Evolutionary conservation across 1,139 yeast species (phyloP).

Genomic region (Martiniozyma asiatica): DNA sequence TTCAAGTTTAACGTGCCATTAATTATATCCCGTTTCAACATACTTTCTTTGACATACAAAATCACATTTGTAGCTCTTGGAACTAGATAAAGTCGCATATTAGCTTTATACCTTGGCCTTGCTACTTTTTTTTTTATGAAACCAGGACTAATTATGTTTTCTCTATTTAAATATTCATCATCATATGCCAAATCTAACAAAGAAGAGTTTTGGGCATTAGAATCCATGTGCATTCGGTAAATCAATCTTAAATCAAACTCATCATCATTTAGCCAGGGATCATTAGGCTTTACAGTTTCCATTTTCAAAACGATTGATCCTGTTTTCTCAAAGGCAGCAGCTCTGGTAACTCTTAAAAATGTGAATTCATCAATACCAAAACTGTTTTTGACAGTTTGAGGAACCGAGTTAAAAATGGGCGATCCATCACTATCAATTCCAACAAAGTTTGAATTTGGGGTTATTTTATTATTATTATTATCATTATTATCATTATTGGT

Average conservation of each 20-base stretch:
- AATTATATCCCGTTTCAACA: slow-evolving; percentile 39
- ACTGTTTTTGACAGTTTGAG: slow-evolving; percentile 33
- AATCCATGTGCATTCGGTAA: slow-evolving; percentile 3
- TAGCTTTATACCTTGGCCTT: slow-evolving; percentile 39
- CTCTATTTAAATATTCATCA: slow-evolving; percentile 28
- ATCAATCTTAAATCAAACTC: slow-evolving; percentile 26
- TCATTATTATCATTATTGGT: slow-evolving; percentile 14
- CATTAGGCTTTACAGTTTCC: slow-evolving; percentile 46
- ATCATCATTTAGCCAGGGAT: slow-evolving; percentile 35
- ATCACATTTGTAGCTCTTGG: slow-evolving; percentile 26
- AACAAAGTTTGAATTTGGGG: slow-evolving; percentile 7
- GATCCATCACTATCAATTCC: slow-evolving; percentile 7
- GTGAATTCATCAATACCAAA: slow-evolving; percentile 33
- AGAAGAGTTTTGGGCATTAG: slow-evolving; percentile 1
- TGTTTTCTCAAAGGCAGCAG: slow-evolving; percentile 39
- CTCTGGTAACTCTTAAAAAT: slow-evolving; percentile 39
- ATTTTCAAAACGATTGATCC: slow-evolving; percentile 39
- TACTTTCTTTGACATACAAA: slow-evolving; percentile 37
- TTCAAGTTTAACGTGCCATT: slow-evolving; percentile 33
- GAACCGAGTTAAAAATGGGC: slow-evolving; percentile 33
- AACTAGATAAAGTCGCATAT: slow-evolving; percentile 37
- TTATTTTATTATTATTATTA: background rate
- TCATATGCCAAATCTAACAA: slow-evolving; percentile 15
- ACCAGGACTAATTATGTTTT: slow-evolving; percentile 33
- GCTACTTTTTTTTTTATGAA: slow-evolving; percentile 40